Evolutionary conservation across 208 protist species (phyloP).

Genomic region (Trypanosoma rangeli): DNA sequence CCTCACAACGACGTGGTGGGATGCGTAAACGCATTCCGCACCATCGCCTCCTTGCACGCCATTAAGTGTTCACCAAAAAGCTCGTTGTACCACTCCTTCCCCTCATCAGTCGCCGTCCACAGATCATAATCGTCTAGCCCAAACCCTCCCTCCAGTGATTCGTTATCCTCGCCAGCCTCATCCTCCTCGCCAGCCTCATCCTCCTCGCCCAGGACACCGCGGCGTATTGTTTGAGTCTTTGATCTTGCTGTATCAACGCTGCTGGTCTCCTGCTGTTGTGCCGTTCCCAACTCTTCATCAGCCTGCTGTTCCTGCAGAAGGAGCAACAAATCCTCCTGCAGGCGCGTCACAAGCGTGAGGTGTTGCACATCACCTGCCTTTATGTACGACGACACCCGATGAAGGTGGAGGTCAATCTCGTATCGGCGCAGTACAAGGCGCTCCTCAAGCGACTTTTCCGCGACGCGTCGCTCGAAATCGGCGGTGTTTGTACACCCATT

Average conservation of each 20-base stretch:
- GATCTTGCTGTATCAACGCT: background rate
- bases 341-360: conserved; percentile 2
- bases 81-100: conserved; percentile 15
- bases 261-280: background rate
- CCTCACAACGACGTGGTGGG: background rate
- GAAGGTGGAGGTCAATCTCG: conserved; percentile 13
- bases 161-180: background rate
- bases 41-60: conserved; percentile 13
- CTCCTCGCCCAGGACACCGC: background rate
- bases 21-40: conserved; percentile 7
- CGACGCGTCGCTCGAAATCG: conserved; percentile 13
- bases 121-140: conserved; percentile 7
- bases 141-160: background rate
- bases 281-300: background rate
- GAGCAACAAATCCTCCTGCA: conserved; percentile 16
- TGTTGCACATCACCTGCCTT: conserved; percentile 4
- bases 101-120: conserved; percentile 8
- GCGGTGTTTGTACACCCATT: background rate
- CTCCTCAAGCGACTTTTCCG: background rate
- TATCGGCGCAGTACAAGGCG: conserved; percentile 5
- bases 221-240: background rate
- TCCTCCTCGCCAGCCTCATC: background rate
- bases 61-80: conserved; percentile 15
- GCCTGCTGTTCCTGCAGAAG: conserved; percentile 8
- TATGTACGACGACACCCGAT: background rate